phyloP scores from a whole-genome alignment of 2,329 filamentous ascomycete species.

The Stemphylium beticola region DNA sequence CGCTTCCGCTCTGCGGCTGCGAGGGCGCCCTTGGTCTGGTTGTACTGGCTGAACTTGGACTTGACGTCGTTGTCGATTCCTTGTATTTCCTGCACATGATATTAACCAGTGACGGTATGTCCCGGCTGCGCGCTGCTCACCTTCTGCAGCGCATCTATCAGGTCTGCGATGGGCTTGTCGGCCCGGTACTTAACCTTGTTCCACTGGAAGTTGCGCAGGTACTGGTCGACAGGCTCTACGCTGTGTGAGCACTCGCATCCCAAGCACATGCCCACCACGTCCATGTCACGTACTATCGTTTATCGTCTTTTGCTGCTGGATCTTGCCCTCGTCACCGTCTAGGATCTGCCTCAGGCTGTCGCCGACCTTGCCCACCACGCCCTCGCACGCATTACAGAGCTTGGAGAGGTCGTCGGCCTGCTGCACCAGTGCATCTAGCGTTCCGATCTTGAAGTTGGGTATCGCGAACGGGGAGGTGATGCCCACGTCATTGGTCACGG shows the following conservation, averaged over 20 bases:
- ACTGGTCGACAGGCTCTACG: constrained; percentile 92
- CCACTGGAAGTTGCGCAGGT: constrained; percentile 88
- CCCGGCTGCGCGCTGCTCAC: constrained; percentile 50
- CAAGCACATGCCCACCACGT: not conserved
- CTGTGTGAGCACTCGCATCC: constrained; percentile 5
- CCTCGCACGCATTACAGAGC: constrained; percentile 79
- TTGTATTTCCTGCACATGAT: constrained; percentile 71
- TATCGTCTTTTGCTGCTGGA: constrained; percentile 86
- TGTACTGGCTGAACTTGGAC: constrained; percentile 92
- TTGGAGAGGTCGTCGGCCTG: constrained; percentile 95
- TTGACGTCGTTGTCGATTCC: constrained; percentile 97
- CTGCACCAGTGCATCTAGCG: constrained; percentile 90
- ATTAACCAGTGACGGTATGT: not conserved
- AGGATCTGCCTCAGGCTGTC: constrained; percentile 84
- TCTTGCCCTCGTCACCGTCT: constrained; percentile 82
- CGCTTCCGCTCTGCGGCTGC: constrained; percentile 83
- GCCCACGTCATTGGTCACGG: constrained; percentile 76
- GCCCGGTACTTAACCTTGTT: constrained; percentile 97
- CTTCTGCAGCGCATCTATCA: constrained; percentile 89
- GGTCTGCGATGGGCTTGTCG: constrained; percentile 85
- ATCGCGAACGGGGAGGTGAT: constrained; percentile 78
- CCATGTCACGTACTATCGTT: constrained; percentile 72
- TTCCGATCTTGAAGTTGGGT: constrained; percentile 97
- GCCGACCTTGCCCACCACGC: constrained; percentile 84
- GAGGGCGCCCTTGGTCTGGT: constrained; percentile 84